These are phyloP conservation scores for Penicillium arizonense DNA, from an alignment of 495 filamentous ascomycete species.

Conservation along the genomic window DNA sequence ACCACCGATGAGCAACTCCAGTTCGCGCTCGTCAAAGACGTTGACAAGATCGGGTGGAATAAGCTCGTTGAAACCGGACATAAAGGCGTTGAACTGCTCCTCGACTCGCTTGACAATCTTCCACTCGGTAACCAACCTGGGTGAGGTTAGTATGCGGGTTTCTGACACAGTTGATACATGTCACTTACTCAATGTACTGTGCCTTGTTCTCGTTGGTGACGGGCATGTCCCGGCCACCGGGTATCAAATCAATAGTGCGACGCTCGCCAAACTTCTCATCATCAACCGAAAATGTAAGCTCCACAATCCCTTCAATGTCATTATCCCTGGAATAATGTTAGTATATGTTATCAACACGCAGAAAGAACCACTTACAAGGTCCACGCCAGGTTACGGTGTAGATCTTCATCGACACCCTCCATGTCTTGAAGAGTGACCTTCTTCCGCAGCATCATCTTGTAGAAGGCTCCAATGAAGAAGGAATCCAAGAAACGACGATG, in stretches of 20 bases:
- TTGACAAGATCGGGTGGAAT: slow-evolving; percentile 96
- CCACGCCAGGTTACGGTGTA: slow-evolving; percentile 94
- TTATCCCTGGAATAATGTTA: slow-evolving; percentile 64
- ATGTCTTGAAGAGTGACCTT: slow-evolving; percentile 90
- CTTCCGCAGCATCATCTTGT: slow-evolving; percentile 99
- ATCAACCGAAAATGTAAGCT: slow-evolving; percentile 92
- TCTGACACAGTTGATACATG: background rate
- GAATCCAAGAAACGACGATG: slow-evolving; percentile 96
- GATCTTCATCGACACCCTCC: slow-evolving; percentile 97
- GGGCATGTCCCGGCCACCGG: slow-evolving; percentile 83
- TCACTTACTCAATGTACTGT: slow-evolving; percentile 83
- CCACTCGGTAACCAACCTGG: slow-evolving; percentile 92
- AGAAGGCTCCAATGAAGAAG: slow-evolving; percentile 99
- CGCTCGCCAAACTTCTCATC: slow-evolving; percentile 97
- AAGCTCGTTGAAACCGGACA: slow-evolving; percentile 94
- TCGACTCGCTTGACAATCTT: slow-evolving; percentile 97
- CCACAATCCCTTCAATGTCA: slow-evolving; percentile 88
- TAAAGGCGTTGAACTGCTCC: slow-evolving; percentile 97
- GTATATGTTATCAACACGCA: background rate
- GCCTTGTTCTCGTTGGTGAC: slow-evolving; percentile 97
- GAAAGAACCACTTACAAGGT: slow-evolving; percentile 60
- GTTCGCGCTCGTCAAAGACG: slow-evolving; percentile 96
- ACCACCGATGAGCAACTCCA: slow-evolving; percentile 95
- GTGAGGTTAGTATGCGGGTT: background rate
- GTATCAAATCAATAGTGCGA: slow-evolving; percentile 88